A percentile compares a stretch with the other conserved stretches of the same genome.
These are phyloP conservation scores for Cryomyces minteri DNA, from an alignment of 495 filamentous ascomycete genomes.

Conservation along the genomic window DNA sequence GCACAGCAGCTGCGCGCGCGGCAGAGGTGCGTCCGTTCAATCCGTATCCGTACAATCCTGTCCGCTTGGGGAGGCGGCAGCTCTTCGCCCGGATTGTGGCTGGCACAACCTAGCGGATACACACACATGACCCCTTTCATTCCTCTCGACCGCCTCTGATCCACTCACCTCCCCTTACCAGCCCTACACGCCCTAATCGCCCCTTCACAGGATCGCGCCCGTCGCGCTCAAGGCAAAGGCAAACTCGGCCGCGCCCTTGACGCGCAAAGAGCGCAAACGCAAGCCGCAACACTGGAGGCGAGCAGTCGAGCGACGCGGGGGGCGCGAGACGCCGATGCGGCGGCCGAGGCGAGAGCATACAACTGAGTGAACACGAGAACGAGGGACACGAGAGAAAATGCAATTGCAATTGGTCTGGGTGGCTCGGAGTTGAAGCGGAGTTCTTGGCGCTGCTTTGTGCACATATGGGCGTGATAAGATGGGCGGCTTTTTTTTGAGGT, in stretches of 20 bases:
- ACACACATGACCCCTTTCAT: no score
- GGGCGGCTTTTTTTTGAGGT: no score
- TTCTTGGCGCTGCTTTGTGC: no score
- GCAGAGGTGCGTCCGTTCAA: conserved; percentile 11
- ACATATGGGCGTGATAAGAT: no score
- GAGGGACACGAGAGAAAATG: neutral
- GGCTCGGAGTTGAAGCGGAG: no score
- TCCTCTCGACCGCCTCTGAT: no score
- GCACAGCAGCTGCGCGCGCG: conserved; percentile 10
- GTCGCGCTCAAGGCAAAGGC: conserved; percentile 2
- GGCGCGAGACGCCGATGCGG: conserved; percentile 9
- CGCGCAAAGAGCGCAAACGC: conserved; percentile 8
- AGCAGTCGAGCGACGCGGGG: conserved; percentile 7
- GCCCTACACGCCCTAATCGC: no score
- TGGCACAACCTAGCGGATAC: no score
- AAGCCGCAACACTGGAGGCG: conserved; percentile 6
- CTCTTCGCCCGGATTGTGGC: no score
- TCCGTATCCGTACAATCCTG: neutral
- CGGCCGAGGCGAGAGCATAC: conserved; percentile 7
- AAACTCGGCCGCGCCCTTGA: conserved; percentile 10
- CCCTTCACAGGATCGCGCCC: no score
- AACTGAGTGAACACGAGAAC: conserved; percentile 1
- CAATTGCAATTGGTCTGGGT: no score
- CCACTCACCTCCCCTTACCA: no score
- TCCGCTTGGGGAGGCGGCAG: neutral